phyloP scores from a whole-genome alignment of 345 rosid genomes.

The Populus davidiana region DNA sequence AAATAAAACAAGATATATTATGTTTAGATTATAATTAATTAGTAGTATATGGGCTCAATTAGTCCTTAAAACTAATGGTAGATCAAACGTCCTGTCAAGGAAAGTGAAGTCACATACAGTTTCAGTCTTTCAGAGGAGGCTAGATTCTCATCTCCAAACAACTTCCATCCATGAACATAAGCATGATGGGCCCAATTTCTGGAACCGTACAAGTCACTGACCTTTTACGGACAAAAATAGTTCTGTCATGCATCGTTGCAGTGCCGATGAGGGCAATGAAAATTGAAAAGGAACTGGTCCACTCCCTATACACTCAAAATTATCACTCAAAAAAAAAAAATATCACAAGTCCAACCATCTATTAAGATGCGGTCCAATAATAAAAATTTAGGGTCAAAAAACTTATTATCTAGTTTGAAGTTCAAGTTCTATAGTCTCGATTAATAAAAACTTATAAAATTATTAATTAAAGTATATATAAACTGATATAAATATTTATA shows the following conservation, averaged over 20 bases:
- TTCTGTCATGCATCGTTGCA: background rate
- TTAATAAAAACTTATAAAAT: too few species aligned
- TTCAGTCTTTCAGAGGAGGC: background rate
- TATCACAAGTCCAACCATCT: too few species aligned
- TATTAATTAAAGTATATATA: too few species aligned
- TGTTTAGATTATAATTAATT: too few species aligned
- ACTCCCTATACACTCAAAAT: background rate
- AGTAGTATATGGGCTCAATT: background rate
- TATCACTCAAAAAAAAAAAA: too few species aligned
- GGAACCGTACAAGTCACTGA: background rate
- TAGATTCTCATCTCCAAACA: background rate
- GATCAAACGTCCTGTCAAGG: background rate
- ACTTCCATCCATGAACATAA: background rate
- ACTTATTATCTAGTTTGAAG: too few species aligned
- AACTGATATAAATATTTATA: too few species aligned
- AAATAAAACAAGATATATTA: background rate
- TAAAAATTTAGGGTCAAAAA: too few species aligned
- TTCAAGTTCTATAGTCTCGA: too few species aligned
- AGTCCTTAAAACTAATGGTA: background rate
- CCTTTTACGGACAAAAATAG: background rate
- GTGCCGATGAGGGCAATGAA: background rate
- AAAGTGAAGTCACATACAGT: background rate
- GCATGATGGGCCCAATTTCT: background rate
- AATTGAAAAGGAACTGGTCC: background rate
- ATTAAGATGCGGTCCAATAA: too few species aligned